Conservation (phyloP, 257 asterid species). For the Lavandula angustifolia region DNA sequence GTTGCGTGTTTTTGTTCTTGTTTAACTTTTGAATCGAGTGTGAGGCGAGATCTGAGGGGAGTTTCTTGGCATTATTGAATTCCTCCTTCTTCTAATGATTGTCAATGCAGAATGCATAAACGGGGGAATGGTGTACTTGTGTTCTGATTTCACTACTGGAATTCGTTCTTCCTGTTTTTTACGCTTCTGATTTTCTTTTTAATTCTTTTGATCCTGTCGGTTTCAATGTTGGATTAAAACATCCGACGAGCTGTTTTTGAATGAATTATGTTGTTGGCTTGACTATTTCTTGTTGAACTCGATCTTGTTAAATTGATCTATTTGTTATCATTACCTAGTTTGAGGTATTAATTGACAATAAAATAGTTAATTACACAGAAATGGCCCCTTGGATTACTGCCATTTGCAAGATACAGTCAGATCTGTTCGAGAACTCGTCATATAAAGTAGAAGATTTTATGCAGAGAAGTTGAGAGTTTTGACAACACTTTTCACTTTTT, state of each 20-base stretch:
- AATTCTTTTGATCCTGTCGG: not conserved
- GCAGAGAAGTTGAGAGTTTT: not conserved
- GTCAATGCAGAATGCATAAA: constrained; percentile 7
- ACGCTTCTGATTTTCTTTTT: not conserved
- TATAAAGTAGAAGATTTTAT: constrained; percentile 7
- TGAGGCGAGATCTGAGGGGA: constrained; percentile 39
- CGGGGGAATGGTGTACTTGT: not conserved
- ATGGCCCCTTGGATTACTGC: not conserved
- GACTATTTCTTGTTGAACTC: constrained; percentile 12
- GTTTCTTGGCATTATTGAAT: constrained; percentile 31
- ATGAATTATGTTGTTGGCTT: constrained; percentile 2
- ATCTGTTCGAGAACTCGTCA: constrained; percentile 16
- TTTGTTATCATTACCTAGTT: constrained; percentile 8
- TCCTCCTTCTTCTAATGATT: not conserved
- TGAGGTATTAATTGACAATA: constrained; percentile 9
- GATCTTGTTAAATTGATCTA: constrained; percentile 2
- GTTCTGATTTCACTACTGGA: constrained; percentile 5
- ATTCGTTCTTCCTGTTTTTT: constrained; percentile 13
- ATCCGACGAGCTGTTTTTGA: constrained; percentile 25
- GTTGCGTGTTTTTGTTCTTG: constrained; percentile 15
- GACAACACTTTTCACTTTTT: not conserved
- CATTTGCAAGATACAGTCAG: constrained; percentile 26
- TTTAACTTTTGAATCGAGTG: constrained; percentile 21
- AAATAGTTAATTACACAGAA: constrained; percentile 13
- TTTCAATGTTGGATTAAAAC: constrained; percentile 16